A percentile compares a stretch with the other conserved stretches of the same genome.
These are phyloP conservation scores for Trametopsis cervina DNA, from an alignment of 768 basidiomycete genomes.

Conservation along the genomic window DNA sequence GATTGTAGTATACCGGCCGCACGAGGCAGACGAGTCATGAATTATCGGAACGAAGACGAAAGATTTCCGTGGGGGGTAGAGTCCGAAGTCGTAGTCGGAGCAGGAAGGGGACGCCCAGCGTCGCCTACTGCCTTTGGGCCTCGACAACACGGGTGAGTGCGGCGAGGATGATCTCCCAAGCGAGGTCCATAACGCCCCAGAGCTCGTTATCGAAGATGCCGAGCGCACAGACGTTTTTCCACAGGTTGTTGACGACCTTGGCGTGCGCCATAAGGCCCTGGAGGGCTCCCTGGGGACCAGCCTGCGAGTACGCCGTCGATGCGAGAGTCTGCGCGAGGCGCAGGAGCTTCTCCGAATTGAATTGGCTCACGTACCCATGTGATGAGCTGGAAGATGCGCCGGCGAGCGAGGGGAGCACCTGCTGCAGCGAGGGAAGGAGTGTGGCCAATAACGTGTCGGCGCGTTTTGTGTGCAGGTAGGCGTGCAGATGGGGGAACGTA, in stretches of 20 bases:
- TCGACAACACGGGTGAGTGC: constrained; percentile 29
- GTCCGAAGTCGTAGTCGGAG: too few species aligned
- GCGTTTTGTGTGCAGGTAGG: constrained; percentile 64
- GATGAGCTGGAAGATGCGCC: constrained; percentile 9
- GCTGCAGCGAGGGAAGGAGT: constrained; percentile 32
- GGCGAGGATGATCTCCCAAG: constrained; percentile 40
- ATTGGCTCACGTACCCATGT: constrained; percentile 19
- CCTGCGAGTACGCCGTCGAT: constrained; percentile 16
- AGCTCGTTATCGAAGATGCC: constrained; percentile 42
- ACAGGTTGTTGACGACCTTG: constrained; percentile 36
- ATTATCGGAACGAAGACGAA: constrained; percentile 2
- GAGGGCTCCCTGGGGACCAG: constrained; percentile 20
- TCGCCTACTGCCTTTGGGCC: constrained; percentile 9
- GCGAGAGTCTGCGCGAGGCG: constrained; percentile 23
- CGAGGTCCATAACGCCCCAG: constrained; percentile 41
- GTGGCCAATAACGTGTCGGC: constrained; percentile 40
- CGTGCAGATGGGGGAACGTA: constrained; percentile 50
- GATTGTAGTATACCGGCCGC: neutral
- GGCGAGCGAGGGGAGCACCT: constrained; percentile 13
- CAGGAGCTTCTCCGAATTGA: constrained; percentile 18
- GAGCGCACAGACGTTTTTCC: constrained; percentile 43
- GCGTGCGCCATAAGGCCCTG: constrained; percentile 30
- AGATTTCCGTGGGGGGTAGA: too few species aligned
- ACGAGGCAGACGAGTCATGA: neutral
- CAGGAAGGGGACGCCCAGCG: constrained; percentile 10